Conservation (phyloP, 495 filamentous ascomycete genomes). For the Bombardia bombarda region DNA sequence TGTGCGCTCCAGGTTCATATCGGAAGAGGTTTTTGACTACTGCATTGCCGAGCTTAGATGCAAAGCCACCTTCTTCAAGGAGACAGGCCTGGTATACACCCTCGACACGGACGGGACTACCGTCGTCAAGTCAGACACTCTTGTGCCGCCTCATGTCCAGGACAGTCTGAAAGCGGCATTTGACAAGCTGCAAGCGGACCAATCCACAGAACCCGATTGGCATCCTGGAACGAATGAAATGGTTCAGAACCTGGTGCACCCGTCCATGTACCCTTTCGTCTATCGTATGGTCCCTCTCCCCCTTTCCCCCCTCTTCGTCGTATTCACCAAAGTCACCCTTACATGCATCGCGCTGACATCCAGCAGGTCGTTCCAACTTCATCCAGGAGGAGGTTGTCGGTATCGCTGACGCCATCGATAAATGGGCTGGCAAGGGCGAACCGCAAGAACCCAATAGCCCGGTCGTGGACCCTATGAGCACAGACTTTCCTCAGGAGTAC, state of each 20-base stretch:
- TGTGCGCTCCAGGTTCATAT: slow-evolving; percentile 14
- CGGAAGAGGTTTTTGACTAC: slow-evolving; percentile 34
- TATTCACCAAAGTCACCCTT: too few species aligned
- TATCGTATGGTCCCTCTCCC: slow-evolving; percentile 23
- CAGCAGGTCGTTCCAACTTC: slow-evolving; percentile 14
- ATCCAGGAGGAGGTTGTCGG: slow-evolving; percentile 28
- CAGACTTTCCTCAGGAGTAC: slow-evolving; percentile 16
- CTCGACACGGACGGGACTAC: slow-evolving; percentile 17
- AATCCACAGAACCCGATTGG: slow-evolving; percentile 44
- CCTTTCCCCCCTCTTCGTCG: too few species aligned
- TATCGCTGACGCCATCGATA: slow-evolving; percentile 21
- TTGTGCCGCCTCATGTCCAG: slow-evolving; percentile 12
- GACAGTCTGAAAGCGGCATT: slow-evolving; percentile 14
- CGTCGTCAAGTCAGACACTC: slow-evolving; percentile 21
- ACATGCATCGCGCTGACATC: too few species aligned
- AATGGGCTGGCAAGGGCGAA: slow-evolving; percentile 23
- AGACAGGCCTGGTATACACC: slow-evolving; percentile 27
- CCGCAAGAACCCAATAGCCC: not conserved
- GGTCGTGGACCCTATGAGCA: too few species aligned
- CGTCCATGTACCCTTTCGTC: slow-evolving; percentile 53
- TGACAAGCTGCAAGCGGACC: slow-evolving; percentile 30
- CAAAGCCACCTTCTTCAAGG: slow-evolving; percentile 30
- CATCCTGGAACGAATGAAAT: slow-evolving; percentile 47
- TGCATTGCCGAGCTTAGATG: slow-evolving; percentile 42
- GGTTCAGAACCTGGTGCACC: slow-evolving; percentile 55